Conservation (phyloP, 441 rosid species). For the Gossypium aridum region DNA sequence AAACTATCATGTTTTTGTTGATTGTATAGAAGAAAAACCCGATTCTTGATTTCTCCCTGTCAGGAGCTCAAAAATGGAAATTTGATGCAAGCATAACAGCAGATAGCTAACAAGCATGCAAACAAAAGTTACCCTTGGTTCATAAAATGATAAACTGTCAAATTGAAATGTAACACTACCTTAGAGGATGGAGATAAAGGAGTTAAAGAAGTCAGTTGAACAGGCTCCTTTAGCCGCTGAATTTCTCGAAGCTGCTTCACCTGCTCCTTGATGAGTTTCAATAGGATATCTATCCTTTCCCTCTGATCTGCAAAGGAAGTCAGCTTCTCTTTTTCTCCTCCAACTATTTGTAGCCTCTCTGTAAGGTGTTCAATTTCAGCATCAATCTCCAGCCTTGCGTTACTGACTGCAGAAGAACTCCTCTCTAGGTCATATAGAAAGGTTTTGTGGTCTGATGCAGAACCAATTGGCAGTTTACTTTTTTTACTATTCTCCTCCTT, state of each 20-base stretch:
- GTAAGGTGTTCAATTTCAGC: constrained; percentile 32
- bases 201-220: constrained; percentile 29
- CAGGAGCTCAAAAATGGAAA: background rate
- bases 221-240: constrained; percentile 27
- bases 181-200: constrained; percentile 22
- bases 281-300: constrained; percentile 18
- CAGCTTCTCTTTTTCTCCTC: constrained; percentile 26
- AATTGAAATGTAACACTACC: constrained; percentile 21
- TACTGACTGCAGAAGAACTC: constrained; percentile 11
- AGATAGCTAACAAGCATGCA: background rate
- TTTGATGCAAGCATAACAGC: background rate
- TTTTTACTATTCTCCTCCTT: constrained; percentile 17
- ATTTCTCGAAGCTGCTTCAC: constrained; percentile 26
- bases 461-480: constrained; percentile 6
- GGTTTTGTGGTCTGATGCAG: constrained; percentile 15
- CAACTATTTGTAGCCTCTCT: constrained; percentile 25
- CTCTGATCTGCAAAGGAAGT: constrained; percentile 18
- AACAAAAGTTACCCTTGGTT: background rate
- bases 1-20: background rate
- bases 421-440: constrained; percentile 4
- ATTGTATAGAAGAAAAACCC: background rate
- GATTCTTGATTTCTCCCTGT: background rate
- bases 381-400: constrained; percentile 22
- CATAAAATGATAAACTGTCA: background rate
- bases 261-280: constrained; percentile 24